Percentiles rank a stretch among this genome's conserved stretches.
These are phyloP conservation scores for Penicillium taxi DNA, from an alignment of 495 filamentous ascomycete genomes.

Conservation along the genomic window DNA sequence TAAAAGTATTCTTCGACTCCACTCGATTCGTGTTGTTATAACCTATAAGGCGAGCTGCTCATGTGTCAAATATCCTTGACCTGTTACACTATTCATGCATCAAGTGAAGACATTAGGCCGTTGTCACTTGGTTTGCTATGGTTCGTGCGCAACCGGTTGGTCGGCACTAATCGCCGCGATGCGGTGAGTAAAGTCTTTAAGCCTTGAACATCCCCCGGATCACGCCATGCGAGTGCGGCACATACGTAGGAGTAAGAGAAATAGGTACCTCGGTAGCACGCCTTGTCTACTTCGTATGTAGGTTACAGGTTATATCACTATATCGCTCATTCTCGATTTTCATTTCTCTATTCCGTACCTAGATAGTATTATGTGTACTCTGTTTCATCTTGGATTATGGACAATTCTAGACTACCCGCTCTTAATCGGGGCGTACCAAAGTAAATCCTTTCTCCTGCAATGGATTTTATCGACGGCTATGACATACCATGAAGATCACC, in stretches of 20 bases:
- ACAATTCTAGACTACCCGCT: not conserved
- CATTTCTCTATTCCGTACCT: no score
- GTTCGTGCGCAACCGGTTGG: slow-evolving; percentile 4
- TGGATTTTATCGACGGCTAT: not conserved
- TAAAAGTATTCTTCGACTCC: slow-evolving; percentile 22
- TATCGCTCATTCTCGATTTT: no score
- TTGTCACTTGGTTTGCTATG: no score
- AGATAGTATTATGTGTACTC: no score
- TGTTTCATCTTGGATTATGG: not conserved
- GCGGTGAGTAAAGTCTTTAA: no score
- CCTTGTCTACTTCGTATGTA: not conserved
- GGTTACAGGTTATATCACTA: no score
- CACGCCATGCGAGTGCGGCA: slow-evolving; percentile 1
- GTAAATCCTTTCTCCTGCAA: not conserved
- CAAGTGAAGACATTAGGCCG: slow-evolving; percentile 4
- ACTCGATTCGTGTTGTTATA: not conserved
- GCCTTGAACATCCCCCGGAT: no score
- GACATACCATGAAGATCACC: slow-evolving; percentile 3
- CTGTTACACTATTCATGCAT: not conserved
- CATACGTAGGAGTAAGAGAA: not conserved
- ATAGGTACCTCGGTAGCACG: not conserved
- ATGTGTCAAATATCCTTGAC: slow-evolving; percentile 2
- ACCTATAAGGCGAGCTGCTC: not conserved
- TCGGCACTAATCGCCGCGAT: no score
- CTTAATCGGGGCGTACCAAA: not conserved